Percentiles rank a stretch among this genome's conserved stretches.
These are phyloP conservation scores for Cupressus sempervirens DNA, from an alignment of 75 land plant genomes.

Conservation along the genomic window DNA sequence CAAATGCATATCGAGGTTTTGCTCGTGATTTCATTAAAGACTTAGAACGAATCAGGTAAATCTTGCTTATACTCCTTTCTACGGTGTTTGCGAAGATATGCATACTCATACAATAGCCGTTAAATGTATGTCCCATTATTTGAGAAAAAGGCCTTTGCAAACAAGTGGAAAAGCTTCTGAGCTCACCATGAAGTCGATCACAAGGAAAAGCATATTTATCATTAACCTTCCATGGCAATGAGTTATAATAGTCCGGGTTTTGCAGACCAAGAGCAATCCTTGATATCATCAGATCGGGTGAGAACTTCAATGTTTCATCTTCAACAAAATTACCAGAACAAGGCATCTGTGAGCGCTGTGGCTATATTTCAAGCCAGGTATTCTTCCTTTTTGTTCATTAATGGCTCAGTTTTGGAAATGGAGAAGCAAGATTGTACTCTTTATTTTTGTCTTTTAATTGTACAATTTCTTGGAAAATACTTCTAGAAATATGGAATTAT, in stretches of 20 bases:
- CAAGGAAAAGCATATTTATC: too few relatives aligned
- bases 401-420: background rate
- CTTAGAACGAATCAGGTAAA: constrained; percentile 83
- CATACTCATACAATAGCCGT: background rate
- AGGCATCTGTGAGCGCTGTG: constrained; percentile 87
- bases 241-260: background rate
- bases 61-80: background rate
- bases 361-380: constrained; percentile 99
- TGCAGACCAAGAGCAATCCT: constrained; percentile 92
- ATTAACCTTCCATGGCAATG: too few relatives aligned
- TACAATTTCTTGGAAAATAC: background rate
- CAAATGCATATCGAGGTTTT: constrained; percentile 98
- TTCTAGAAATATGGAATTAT: background rate
- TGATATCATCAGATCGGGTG: constrained; percentile 94
- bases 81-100: background rate
- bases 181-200: too few relatives aligned
- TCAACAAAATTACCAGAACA: constrained; percentile 94
- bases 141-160: too few relatives aligned
- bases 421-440: background rate
- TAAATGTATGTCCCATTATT: background rate
- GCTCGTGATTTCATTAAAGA: constrained; percentile 99
- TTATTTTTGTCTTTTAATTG: constrained; percentile 1
- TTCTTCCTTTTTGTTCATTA: background rate
- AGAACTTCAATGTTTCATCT: constrained; percentile 76
- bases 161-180: too few relatives aligned